These are phyloP conservation scores for Kentomonas sorsogonicus DNA, from an alignment of 208 protist genomes.

Conservation along the genomic window DNA sequence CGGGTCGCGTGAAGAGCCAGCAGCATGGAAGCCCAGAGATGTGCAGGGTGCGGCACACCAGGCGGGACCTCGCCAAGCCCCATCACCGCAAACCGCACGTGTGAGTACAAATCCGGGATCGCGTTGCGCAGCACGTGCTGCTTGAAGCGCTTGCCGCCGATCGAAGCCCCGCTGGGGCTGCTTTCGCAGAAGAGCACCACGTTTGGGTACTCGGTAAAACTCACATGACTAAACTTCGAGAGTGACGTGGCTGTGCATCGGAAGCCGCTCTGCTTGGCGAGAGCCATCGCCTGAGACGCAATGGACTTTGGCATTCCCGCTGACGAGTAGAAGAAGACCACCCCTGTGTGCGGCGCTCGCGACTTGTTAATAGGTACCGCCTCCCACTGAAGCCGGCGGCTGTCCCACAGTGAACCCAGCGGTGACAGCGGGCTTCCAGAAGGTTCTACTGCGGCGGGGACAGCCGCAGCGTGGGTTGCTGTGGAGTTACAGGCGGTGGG, in stretches of 20 bases:
- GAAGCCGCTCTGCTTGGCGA: slow-evolving; percentile 31
- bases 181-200: slow-evolving; percentile 44
- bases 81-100: slow-evolving; percentile 38
- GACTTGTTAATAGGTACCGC: slow-evolving; percentile 23
- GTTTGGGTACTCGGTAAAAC: slow-evolving; percentile 23
- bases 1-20: slow-evolving; percentile 35
- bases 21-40: slow-evolving; percentile 24
- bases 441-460: too few relatives aligned
- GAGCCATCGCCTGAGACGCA: slow-evolving; percentile 20
- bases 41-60: slow-evolving; percentile 26
- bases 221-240: slow-evolving; percentile 19
- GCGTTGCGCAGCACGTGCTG: slow-evolving; percentile 26
- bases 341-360: slow-evolving; percentile 16
- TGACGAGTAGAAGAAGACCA: slow-evolving; percentile 41
- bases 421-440: not conserved
- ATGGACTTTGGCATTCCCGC: slow-evolving; percentile 49
- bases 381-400: slow-evolving; percentile 25
- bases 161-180: slow-evolving; percentile 21
- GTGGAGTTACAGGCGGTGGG: too few relatives aligned
- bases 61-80: slow-evolving; percentile 21
- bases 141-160: slow-evolving; percentile 23
- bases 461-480: too few relatives aligned
- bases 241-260: slow-evolving; percentile 27
- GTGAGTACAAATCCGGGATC: slow-evolving; percentile 34
- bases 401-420: not conserved